Conservation (phyloP, 2,329 filamentous ascomycete genomes). For the Xylaria sp. region DNA sequence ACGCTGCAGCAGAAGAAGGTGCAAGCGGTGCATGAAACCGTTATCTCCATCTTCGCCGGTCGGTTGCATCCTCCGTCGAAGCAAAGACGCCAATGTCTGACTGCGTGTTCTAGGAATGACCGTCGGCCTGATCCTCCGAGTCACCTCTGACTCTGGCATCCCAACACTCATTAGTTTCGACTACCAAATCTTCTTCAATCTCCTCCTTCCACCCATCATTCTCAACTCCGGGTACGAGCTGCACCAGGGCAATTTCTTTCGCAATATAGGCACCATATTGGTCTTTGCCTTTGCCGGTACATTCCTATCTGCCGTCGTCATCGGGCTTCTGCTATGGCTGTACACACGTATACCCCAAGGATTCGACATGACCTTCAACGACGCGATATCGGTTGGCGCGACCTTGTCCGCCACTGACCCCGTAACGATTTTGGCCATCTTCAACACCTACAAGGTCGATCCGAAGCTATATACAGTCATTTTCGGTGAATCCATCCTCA, state of each 20-base stretch:
- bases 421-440: slow-evolving; percentile 97
- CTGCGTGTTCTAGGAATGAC: slow-evolving; percentile 77
- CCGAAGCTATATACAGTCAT: slow-evolving; percentile 99
- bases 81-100: slow-evolving; percentile 33
- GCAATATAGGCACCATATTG: slow-evolving; percentile 95
- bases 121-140: slow-evolving; percentile 86
- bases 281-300: slow-evolving; percentile 98
- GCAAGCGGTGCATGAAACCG: slow-evolving; percentile 96
- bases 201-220: slow-evolving; percentile 97
- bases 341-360: slow-evolving; percentile 89
- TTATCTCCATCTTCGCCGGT: slow-evolving; percentile 98
- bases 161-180: slow-evolving; percentile 94
- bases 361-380: slow-evolving; percentile 87
- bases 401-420: slow-evolving; percentile 97
- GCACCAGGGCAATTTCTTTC: slow-evolving; percentile 98
- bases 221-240: slow-evolving; percentile 96
- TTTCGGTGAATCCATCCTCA: slow-evolving; percentile 97
- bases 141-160: slow-evolving; percentile 84
- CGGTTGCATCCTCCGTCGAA: slow-evolving; percentile 26
- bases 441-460: slow-evolving; percentile 99
- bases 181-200: slow-evolving; percentile 99
- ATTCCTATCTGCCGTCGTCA: slow-evolving; percentile 95
- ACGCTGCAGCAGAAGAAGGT: slow-evolving; percentile 96
- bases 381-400: slow-evolving; percentile 95
- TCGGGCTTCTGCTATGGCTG: slow-evolving; percentile 86